phyloP scores from a whole-genome alignment of 139 green algal species.

The Chlamydomonas asymmetrica region DNA sequence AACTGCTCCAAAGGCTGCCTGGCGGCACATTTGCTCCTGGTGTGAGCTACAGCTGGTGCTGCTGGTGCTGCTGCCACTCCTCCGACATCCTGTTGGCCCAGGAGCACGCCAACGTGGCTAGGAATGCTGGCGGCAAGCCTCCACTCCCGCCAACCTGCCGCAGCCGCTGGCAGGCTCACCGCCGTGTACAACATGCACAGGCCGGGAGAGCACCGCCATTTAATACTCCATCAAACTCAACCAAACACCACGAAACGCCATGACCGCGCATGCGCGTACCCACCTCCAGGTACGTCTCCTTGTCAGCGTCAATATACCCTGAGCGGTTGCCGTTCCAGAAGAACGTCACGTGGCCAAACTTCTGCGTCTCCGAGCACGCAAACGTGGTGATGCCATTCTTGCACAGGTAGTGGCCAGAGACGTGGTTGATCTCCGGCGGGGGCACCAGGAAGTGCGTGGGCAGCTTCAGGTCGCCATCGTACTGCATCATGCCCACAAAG shows the following conservation, averaged over 20 bases:
- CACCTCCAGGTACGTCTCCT: constrained; percentile 90
- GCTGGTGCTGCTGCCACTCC: no score
- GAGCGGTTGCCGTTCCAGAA: constrained; percentile 98
- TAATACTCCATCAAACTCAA: no score
- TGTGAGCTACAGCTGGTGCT: no score
- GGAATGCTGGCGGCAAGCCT: no score
- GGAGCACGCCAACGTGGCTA: no score
- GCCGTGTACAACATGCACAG: no score
- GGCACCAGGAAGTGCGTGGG: constrained; percentile 90
- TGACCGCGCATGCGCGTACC: neutral
- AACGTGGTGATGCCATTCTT: constrained; percentile 87
- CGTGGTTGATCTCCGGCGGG: constrained; percentile 79
- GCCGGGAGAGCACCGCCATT: no score
- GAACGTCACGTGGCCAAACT: constrained; percentile 96
- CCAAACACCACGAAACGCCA: neutral
- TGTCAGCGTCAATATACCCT: constrained; percentile 87
- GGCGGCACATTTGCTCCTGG: no score
- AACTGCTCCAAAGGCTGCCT: no score
- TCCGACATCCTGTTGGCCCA: no score
- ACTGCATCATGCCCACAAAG: constrained; percentile 97
- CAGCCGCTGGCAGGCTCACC: no score
- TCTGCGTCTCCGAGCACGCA: constrained; percentile 94
- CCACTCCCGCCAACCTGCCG: no score
- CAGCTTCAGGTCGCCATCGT: constrained; percentile 97
- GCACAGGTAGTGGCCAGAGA: constrained; percentile 83